These are phyloP conservation scores for Cronartium quercuum DNA, from an alignment of 1,284 basidiomycete species.

Conservation along the genomic window DNA sequence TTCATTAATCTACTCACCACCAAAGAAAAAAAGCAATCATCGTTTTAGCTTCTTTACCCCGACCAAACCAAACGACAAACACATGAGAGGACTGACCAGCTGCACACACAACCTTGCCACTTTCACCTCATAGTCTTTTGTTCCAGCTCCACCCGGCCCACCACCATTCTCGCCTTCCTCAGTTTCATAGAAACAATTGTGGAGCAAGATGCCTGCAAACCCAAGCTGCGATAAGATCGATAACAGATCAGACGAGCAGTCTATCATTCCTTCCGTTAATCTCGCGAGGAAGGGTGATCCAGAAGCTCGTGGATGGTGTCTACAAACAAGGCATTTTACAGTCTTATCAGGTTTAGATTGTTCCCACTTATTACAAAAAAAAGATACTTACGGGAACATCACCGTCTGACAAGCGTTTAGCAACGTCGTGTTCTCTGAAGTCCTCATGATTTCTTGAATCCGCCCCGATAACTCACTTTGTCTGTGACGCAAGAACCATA, in stretches of 20 bases:
- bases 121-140: slow-evolving; percentile 22
- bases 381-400: slow-evolving; percentile 30
- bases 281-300: slow-evolving; percentile 21
- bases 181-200: slow-evolving; percentile 21
- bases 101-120: slow-evolving; percentile 29
- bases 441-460: slow-evolving; percentile 34
- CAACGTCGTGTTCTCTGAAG: slow-evolving; percentile 24
- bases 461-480: slow-evolving; percentile 27
- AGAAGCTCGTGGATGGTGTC: slow-evolving; percentile 13
- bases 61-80: neutral
- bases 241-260: slow-evolving; percentile 15
- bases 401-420: slow-evolving; percentile 36
- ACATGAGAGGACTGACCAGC: slow-evolving; percentile 4
- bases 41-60: neutral
- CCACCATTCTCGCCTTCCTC: neutral
- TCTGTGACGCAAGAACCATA: neutral
- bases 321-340: neutral
- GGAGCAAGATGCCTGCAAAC: slow-evolving; percentile 17
- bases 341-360: neutral
- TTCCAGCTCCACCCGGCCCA: neutral
- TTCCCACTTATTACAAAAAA: neutral
- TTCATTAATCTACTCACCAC: slow-evolving; percentile 13
- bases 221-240: slow-evolving; percentile 27
- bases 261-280: slow-evolving; percentile 24
- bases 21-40: neutral